phyloP scores from a whole-genome alignment of 305 asterid species.

The Fraxinus floribunda region DNA sequence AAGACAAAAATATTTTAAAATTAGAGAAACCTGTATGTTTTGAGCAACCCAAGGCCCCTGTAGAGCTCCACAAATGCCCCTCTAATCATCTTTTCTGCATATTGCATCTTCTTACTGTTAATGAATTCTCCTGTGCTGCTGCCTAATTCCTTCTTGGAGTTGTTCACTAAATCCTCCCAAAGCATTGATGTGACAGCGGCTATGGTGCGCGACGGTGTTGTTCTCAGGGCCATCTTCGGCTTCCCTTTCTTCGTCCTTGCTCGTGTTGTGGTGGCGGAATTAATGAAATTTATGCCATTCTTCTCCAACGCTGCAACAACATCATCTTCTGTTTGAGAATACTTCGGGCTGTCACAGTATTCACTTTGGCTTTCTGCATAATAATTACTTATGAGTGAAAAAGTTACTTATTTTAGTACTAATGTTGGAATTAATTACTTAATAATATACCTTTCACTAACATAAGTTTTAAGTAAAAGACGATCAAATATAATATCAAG shows the following conservation, averaged over 20 bases:
- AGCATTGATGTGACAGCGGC: constrained; percentile 73
- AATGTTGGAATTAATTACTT: too few relatives aligned
- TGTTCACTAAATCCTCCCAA: constrained; percentile 74
- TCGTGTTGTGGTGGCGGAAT: constrained; percentile 46
- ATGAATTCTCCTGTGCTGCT: constrained; percentile 35
- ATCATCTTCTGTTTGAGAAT: too few relatives aligned
- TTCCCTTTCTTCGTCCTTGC: constrained; percentile 50
- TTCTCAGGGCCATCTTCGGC: constrained; percentile 60
- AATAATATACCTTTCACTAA: too few relatives aligned
- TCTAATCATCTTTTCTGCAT: constrained; percentile 84
- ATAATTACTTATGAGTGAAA: too few relatives aligned
- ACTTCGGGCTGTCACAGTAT: too few relatives aligned
- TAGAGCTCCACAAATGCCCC: constrained; percentile 86
- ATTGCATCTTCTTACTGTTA: constrained; percentile 63
- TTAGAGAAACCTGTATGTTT: constrained; percentile 56
- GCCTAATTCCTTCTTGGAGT: constrained; percentile 56
- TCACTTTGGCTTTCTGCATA: too few relatives aligned
- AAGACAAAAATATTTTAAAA: background rate
- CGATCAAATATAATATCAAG: too few relatives aligned
- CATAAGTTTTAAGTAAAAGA: too few relatives aligned
- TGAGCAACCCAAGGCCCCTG: constrained; percentile 77
- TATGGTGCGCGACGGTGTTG: constrained; percentile 71
- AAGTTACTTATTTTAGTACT: too few relatives aligned
- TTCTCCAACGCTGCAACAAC: constrained; percentile 41
- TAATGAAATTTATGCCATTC: constrained; percentile 57